These are phyloP conservation scores for Nidularia pulvinata DNA, from an alignment of 768 basidiomycete species.

Conservation along the genomic window DNA sequence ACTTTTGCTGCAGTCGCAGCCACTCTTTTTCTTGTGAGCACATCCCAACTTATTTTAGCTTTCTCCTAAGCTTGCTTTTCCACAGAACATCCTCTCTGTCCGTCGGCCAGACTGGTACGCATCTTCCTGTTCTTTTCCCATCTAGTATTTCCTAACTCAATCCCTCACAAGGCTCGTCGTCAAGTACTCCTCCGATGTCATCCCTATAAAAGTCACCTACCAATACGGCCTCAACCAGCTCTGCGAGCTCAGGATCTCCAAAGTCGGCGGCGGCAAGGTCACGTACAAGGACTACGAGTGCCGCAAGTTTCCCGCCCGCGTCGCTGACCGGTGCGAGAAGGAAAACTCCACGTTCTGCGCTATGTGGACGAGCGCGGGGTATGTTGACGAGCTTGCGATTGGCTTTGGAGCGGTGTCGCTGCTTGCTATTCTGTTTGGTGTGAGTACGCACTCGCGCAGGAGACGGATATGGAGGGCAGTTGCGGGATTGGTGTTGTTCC, in stretches of 20 bases:
- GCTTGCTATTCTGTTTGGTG: slow-evolving; percentile 60
- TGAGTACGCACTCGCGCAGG: slow-evolving; percentile 72
- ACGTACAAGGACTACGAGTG: slow-evolving; percentile 61
- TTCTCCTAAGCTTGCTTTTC: neutral
- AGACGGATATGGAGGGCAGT: slow-evolving; percentile 78
- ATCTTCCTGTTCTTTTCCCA: slow-evolving; percentile 7
- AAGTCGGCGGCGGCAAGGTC: slow-evolving; percentile 41
- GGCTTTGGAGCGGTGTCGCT: slow-evolving; percentile 64
- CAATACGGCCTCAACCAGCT: slow-evolving; percentile 59
- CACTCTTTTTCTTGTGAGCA: slow-evolving; percentile 22
- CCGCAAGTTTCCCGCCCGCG: slow-evolving; percentile 61
- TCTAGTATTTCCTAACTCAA: neutral
- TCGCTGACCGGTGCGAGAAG: slow-evolving; percentile 43
- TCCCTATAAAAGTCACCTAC: slow-evolving; percentile 45
- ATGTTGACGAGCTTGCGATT: slow-evolving; percentile 60
- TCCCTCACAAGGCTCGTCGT: slow-evolving; percentile 39
- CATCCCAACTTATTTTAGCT: neutral
- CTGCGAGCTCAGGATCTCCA: slow-evolving; percentile 52
- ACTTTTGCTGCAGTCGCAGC: slow-evolving; percentile 57
- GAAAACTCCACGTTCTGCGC: slow-evolving; percentile 62
- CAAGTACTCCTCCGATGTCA: slow-evolving; percentile 32
- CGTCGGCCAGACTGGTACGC: slow-evolving; percentile 66
- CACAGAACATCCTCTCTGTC: slow-evolving; percentile 57
- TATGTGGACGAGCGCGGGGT: slow-evolving; percentile 71
- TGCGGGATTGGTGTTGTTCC: slow-evolving; percentile 60